Conservation (phyloP, 2,329 filamentous ascomycete species). For the Talaromyces sp. region DNA sequence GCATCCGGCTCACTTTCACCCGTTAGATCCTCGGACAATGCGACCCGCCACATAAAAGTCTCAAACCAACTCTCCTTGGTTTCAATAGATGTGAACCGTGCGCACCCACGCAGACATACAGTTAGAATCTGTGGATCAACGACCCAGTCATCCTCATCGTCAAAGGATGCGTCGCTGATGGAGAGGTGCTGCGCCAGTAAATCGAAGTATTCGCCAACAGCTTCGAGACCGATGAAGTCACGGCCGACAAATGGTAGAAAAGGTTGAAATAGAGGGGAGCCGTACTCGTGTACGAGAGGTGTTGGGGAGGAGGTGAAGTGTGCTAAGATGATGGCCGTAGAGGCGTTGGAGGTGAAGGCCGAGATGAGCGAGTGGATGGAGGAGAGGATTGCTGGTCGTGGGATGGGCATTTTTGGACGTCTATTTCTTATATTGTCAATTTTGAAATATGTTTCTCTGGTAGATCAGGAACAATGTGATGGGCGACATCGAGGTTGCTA, state of each 20-base stretch:
- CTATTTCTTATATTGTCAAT: not conserved
- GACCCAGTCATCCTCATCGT: constrained; percentile 35
- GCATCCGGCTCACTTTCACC: constrained; percentile 15
- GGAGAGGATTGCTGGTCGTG: constrained; percentile 24
- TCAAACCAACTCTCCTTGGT: constrained; percentile 42
- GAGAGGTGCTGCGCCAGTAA: constrained; percentile 30
- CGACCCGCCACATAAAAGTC: constrained; percentile 40
- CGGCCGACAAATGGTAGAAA: constrained; percentile 44
- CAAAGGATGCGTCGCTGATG: constrained; percentile 39
- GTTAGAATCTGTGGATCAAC: constrained; percentile 34
- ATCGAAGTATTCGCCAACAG: constrained; percentile 37
- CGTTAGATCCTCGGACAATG: constrained; percentile 30
- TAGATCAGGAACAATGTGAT: not conserved
- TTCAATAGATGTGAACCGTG: constrained; percentile 33
- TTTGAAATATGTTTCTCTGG: not conserved
- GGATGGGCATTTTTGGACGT: constrained; percentile 2
- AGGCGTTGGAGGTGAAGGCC: constrained; percentile 31
- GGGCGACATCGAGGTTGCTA: not conserved
- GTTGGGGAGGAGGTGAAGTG: constrained; percentile 33
- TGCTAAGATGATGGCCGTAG: constrained; percentile 25
- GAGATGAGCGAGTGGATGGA: constrained; percentile 30
- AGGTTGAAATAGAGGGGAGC: constrained; percentile 27
- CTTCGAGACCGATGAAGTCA: constrained; percentile 37
- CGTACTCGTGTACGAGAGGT: constrained; percentile 38
- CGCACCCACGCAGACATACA: constrained; percentile 35